Base-by-base conservation (phyloP, 192 early-diverging fungal species). In the Coemansia sp. region DNA sequence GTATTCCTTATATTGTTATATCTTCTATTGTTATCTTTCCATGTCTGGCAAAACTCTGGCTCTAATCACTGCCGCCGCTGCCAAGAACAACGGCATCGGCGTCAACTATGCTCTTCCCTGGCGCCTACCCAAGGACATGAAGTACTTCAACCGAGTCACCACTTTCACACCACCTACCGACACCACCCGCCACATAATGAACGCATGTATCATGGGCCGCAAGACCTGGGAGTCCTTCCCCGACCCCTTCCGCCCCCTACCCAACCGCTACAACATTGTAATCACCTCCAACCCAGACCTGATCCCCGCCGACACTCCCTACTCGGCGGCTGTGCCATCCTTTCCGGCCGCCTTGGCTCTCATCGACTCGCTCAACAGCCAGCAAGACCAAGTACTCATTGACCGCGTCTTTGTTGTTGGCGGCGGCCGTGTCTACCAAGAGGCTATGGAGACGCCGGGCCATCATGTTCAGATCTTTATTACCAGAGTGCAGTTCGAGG, bases 181-280 rank as follows among this genome's bases (percentile, higher is more conserved):
- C 31, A 13, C 11, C 12, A 15, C 55, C 20, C 60, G 57, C 11
- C 33, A 40, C 6, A 4, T 62, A 8, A 79, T 79, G 69, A 99
- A 99, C 76, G 92, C 90, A 1, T 92, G 94, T 49, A 93, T 99
- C 70, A 95, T 99, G 94, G 97, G 97, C 49, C 87, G 95, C 49
- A 80, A 83, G 22, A 97, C 95, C 20, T 99, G 96, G 95, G 93
- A 96, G 71, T 93, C 92, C 4, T 94, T 99, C 52, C 97, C 97
- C 3, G 52, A 61, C 7, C 90, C 88, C 61, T 94, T 90, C 70
- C 83, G 92, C 47, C 97, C 97, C 9, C 79, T 99, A n/a, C 65
- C 69, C 11, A 67, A 81, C 50, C 86, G 97, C 55, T 79, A 93
- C 65, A 99, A 97, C 81, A 84, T 99, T 36, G 90, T 99, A 9